Percentiles rank a stretch among this genome's conserved stretches.
Evolutionary conservation across 164 flowering plant species (phyloP).

Genomic region (Magnolia kwangsiensis): DNA sequence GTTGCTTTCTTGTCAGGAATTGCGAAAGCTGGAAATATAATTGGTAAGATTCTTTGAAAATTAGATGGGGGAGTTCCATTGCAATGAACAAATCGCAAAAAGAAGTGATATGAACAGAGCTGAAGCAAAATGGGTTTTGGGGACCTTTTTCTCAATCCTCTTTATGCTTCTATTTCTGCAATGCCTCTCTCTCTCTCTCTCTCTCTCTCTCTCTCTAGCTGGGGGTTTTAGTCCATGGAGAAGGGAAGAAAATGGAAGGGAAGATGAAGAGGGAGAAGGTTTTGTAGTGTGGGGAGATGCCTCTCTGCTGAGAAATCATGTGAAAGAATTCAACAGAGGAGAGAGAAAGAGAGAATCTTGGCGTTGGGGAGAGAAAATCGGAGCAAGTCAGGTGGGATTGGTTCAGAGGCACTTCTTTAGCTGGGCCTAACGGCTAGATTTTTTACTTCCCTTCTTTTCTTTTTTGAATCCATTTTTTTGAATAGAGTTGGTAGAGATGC

Average conservation of each 20-base stretch:
- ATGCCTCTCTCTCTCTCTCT: too few relatives aligned
- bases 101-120: not conserved
- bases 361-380: conserved; percentile 14
- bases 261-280: not conserved
- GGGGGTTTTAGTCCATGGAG: not conserved
- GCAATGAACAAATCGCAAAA: not conserved
- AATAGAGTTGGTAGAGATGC: conserved; percentile 1
- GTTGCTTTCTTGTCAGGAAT: not conserved
- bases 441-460: not conserved
- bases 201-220: too few relatives aligned
- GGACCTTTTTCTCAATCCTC: not conserved
- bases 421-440: conserved; percentile 37
- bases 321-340: conserved; percentile 3
- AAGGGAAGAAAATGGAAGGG: not conserved
- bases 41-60: not conserved
- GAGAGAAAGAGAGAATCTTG: not conserved
- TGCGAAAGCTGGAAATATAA: not conserved
- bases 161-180: not conserved
- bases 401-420: conserved; percentile 7
- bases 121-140: not conserved
- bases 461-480: not conserved
- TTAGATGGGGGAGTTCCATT: not conserved
- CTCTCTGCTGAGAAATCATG: not conserved
- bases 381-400: conserved; percentile 12
- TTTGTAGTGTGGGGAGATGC: conserved; percentile 4